These are phyloP conservation scores for Ensete glaucum DNA, from an alignment of 176 grass and related monocot genomes.

Conservation along the genomic window DNA sequence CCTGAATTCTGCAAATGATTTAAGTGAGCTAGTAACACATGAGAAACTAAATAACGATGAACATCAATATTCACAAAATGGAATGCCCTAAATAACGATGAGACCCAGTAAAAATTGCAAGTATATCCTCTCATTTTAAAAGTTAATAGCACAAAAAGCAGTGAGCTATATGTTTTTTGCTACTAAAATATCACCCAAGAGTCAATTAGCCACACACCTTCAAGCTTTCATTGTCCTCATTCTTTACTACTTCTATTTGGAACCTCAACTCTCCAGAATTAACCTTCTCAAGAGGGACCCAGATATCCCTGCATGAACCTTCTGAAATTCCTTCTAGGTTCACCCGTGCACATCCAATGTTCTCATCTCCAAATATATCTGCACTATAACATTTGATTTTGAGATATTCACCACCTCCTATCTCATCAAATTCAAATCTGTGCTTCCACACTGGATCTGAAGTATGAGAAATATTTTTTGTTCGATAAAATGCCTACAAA, in stretches of 20 bases:
- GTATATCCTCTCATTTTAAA: too few species aligned
- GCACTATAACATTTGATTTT: slow-evolving; percentile 76
- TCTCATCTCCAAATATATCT: slow-evolving; percentile 76
- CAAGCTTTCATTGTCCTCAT: slow-evolving; percentile 26
- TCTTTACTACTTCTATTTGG: slow-evolving; percentile 53
- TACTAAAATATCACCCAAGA: background rate
- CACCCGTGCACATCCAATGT: slow-evolving; percentile 80
- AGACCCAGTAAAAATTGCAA: too few species aligned
- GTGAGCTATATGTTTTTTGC: background rate
- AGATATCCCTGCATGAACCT: slow-evolving; percentile 50
- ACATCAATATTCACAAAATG: background rate
- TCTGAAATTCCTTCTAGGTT: slow-evolving; percentile 74
- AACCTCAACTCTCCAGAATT: slow-evolving; percentile 79
- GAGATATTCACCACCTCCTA: slow-evolving; percentile 72
- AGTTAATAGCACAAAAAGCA: background rate
- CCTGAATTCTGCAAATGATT: slow-evolving; percentile 39
- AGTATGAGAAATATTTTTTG: slow-evolving; percentile 56
- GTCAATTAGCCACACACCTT: slow-evolving; percentile 25
- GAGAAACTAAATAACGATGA: slow-evolving; percentile 9
- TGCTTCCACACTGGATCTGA: slow-evolving; percentile 65
- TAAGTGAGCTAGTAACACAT: background rate
- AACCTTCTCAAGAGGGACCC: slow-evolving; percentile 85
- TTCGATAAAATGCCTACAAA: slow-evolving; percentile 66
- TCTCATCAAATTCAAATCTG: slow-evolving; percentile 87
- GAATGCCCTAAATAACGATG: background rate